Percentiles rank a stretch among this genome's conserved stretches.
Evolutionary conservation across 495 filamentous ascomycete species (phyloP).

Genomic region (Terfezia claveryi): DNA sequence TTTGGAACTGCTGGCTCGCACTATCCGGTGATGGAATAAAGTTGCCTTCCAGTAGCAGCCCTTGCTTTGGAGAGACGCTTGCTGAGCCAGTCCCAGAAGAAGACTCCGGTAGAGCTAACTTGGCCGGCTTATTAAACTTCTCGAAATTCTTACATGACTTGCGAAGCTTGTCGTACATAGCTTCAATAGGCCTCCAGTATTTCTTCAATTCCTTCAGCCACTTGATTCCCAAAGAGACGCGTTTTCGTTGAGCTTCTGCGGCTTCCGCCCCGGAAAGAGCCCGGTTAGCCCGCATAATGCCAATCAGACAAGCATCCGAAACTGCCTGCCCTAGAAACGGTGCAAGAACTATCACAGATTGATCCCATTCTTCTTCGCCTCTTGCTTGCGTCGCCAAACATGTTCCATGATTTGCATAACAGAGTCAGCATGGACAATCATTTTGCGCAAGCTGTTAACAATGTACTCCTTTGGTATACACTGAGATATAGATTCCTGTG

Average conservation of each 20-base stretch:
- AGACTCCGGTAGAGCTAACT: background rate
- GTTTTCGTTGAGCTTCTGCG: conserved; percentile 8
- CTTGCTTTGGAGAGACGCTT: conserved; percentile 3
- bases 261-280: conserved; percentile 1
- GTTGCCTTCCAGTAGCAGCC: conserved; percentile 5
- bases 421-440: conserved; percentile 19
- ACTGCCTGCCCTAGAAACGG: conserved; percentile 19
- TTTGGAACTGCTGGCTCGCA: conserved; percentile 6
- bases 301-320: conserved; percentile 18
- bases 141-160: conserved; percentile 6
- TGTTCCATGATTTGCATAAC: conserved; percentile 18
- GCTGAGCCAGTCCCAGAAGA: background rate
- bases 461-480: conserved; percentile 2
- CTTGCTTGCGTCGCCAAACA: conserved; percentile 10
- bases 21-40: conserved; percentile 13
- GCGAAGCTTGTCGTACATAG: conserved; percentile 15
- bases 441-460: conserved; percentile 15
- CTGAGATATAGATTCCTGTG: conserved; percentile 1
- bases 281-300: conserved; percentile 14
- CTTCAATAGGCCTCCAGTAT: conserved; percentile 18
- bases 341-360: conserved; percentile 15
- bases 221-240: conserved; percentile 10
- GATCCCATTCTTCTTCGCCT: conserved; percentile 3
- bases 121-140: background rate
- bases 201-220: conserved; percentile 17